Evolutionary conservation across 2,329 filamentous ascomycete species (phyloP).

Genomic region (Fusarium acutatum): DNA sequence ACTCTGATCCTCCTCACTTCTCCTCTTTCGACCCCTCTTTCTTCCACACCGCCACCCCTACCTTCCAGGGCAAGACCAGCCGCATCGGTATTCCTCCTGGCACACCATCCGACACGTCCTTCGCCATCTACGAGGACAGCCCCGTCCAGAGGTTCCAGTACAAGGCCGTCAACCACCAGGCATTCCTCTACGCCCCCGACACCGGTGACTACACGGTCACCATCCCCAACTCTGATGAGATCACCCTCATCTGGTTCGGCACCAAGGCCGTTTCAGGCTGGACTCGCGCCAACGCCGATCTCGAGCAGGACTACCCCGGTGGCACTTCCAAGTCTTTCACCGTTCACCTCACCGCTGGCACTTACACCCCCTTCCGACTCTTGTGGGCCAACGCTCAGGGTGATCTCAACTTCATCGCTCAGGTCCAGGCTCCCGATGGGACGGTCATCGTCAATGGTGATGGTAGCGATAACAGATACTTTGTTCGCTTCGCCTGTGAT

Average conservation of each 20-base stretch:
- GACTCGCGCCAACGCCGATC: neutral
- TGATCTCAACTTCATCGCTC: constrained; percentile 3
- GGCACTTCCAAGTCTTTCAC: neutral
- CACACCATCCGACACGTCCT: neutral
- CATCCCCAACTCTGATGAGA: constrained; percentile 11
- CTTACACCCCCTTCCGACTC: constrained; percentile 9
- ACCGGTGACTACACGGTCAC: neutral
- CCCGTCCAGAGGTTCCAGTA: neutral
- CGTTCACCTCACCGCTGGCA: neutral
- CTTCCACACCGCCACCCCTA: neutral
- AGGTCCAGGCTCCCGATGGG: constrained; percentile 2
- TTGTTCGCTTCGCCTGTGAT: constrained; percentile 1
- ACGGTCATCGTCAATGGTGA: constrained; percentile 1
- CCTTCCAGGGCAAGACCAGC: neutral
- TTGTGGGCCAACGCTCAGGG: constrained; percentile 16
- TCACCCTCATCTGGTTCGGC: constrained; percentile 11
- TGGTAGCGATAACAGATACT: neutral
- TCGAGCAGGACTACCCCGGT: constrained; percentile 11
- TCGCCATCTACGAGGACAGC: constrained; percentile 3
- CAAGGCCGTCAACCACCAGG: constrained; percentile 6
- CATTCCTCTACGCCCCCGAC: neutral
- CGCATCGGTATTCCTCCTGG: constrained; percentile 4
- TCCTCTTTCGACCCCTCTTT: neutral
- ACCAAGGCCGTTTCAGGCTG: neutral
- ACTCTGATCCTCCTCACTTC: neutral